Conservation (phyloP, 257 asterid genomes). For the Primulina eburnea region DNA sequence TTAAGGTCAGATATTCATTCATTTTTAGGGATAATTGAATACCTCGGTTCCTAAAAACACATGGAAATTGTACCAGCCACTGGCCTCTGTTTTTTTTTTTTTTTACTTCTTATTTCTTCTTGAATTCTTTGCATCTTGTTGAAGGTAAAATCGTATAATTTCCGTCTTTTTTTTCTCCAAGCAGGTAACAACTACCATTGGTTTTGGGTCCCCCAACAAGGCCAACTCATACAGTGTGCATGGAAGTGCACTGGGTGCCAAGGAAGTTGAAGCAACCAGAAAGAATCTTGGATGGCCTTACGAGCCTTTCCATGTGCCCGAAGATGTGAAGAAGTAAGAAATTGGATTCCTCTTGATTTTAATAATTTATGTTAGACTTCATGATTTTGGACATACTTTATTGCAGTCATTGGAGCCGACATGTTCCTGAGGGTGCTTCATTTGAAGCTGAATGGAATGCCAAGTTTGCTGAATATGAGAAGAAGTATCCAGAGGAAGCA, state of each 20-base stretch:
- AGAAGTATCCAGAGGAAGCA: conserved; percentile 67
- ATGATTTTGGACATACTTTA: conserved; percentile 22
- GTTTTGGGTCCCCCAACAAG: conserved; percentile 75
- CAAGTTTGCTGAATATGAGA: conserved; percentile 65
- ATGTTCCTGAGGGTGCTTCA: conserved; percentile 60
- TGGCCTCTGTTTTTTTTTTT: no score
- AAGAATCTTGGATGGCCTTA: conserved; percentile 80
- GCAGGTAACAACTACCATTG: conserved; percentile 72
- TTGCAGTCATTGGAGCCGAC: conserved; percentile 75
- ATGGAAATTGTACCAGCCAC: neutral
- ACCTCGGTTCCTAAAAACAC: neutral
- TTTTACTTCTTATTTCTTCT: neutral
- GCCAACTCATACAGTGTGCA: conserved; percentile 73
- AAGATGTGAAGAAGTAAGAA: conserved; percentile 75
- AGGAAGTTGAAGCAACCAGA: conserved; percentile 89
- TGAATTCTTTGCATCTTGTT: neutral
- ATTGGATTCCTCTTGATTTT: conserved; percentile 3
- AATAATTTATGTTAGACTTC: conserved; percentile 4
- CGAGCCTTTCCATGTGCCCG: conserved; percentile 69
- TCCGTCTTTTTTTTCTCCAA: neutral
- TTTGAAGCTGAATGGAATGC: conserved; percentile 78
- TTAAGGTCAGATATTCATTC: conserved; percentile 47
- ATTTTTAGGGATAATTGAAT: neutral
- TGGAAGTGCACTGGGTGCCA: conserved; percentile 72
- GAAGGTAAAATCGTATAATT: neutral